Evolutionary conservation across 108 stramenopile species (phyloP).

Genomic region (Mayamaea pseudoterrestris): DNA sequence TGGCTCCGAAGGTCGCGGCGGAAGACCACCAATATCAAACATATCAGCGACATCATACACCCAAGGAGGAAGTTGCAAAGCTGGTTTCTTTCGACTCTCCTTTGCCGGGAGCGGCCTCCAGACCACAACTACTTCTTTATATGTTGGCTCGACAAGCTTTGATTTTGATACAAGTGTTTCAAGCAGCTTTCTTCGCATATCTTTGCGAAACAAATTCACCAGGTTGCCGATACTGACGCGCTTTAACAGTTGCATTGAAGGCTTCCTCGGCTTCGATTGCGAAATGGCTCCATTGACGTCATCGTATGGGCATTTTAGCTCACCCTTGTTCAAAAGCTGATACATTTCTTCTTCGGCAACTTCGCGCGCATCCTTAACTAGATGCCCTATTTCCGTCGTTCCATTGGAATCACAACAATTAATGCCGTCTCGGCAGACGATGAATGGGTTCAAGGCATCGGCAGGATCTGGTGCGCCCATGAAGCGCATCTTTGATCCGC

Average conservation of each 20-base stretch:
- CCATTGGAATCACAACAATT: background rate
- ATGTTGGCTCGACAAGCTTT: conserved; percentile 68
- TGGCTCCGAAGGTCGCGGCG: conserved; percentile 13
- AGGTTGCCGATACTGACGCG: conserved; percentile 62
- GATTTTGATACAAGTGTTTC: conserved; percentile 34
- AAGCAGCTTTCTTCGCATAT: conserved; percentile 38
- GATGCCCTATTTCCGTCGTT: no score
- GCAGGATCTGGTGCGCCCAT: conserved; percentile 24
- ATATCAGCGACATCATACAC: conserved; percentile 55
- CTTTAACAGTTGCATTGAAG: conserved; percentile 46
- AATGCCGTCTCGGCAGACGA: conserved; percentile 28
- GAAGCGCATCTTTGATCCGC: conserved; percentile 36
- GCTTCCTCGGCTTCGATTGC: conserved; percentile 5
- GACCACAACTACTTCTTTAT: conserved; percentile 61
- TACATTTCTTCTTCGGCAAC: background rate
- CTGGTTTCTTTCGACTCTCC: conserved; percentile 7
- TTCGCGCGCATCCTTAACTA: background rate
- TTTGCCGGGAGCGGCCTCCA: conserved; percentile 40
- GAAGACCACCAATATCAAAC: conserved; percentile 51
- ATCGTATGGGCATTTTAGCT: conserved; percentile 2
- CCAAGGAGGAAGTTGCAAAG: conserved; percentile 31
- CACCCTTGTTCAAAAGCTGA: background rate
- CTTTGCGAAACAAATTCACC: conserved; percentile 47
- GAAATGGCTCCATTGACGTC: background rate
- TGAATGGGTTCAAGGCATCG: conserved; percentile 47